phyloP scores from a whole-genome alignment of 2,329 filamentous ascomycete genomes.

The Byssothecium circinans region DNA sequence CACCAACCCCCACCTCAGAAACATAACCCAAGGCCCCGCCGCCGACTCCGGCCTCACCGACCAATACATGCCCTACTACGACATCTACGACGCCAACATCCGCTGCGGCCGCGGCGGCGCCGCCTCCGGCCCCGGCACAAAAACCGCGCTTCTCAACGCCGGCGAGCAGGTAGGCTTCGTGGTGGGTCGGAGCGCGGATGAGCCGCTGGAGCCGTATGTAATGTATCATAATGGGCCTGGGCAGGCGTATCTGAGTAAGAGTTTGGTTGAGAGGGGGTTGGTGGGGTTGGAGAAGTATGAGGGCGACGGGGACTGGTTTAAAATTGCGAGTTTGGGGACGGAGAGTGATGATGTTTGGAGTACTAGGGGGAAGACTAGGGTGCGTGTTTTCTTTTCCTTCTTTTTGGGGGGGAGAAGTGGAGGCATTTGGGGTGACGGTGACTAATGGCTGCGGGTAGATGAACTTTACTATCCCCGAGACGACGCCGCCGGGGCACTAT shows the following conservation, averaged over 20 bases:
- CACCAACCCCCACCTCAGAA: conserved; percentile 2
- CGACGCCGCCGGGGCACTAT: conserved; percentile 14
- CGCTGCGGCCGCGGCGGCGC: conserved; percentile 12
- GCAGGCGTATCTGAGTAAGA: conserved; percentile 11
- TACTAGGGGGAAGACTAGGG: conserved; percentile 8
- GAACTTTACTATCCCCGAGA: conserved; percentile 15
- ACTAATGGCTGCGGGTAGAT: not conserved
- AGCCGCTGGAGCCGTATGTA: conserved; percentile 11
- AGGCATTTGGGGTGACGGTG: not conserved
- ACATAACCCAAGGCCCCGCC: conserved; percentile 13
- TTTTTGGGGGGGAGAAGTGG: not conserved
- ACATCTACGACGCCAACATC: conserved; percentile 10
- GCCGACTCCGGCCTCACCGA: conserved; percentile 9
- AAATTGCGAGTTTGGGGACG: conserved; percentile 10
- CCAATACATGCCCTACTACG: conserved; percentile 22
- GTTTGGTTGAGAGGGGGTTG: not conserved
- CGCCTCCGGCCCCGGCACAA: conserved; percentile 6
- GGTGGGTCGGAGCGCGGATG: conserved; percentile 10
- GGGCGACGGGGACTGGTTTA: conserved; percentile 17
- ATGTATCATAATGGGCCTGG: conserved; percentile 18
- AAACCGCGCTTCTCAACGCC: conserved; percentile 11
- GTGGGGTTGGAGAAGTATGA: conserved; percentile 7
- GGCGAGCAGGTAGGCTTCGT: conserved; percentile 13
- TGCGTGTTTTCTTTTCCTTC: not conserved
- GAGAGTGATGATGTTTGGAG: conserved; percentile 10